Conservation (phyloP, 106 monocot genomes). For the Dioscorea dumetorum region DNA sequence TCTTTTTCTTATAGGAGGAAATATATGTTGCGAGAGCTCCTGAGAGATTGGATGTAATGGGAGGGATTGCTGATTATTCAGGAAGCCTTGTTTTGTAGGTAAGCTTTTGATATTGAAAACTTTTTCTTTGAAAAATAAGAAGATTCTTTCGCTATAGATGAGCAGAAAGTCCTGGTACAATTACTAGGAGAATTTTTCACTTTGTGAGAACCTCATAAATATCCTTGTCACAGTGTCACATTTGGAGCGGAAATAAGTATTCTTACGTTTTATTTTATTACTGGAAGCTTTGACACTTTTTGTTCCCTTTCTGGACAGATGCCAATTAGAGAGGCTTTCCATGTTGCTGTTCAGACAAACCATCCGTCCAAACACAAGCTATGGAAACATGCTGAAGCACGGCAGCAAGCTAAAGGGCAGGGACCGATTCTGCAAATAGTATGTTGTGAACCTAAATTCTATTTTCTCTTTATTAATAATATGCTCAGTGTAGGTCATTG, state of each 20-base stretch:
- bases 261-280: no score
- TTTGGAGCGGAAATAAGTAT: no score
- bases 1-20: conserved; percentile 52
- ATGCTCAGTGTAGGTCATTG: no score
- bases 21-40: conserved; percentile 95
- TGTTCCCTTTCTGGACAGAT: conserved; percentile 38
- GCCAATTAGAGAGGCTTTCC: conserved; percentile 95
- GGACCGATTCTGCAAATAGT: conserved; percentile 84
- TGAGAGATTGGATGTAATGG: conserved; percentile 98
- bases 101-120: neutral
- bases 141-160: neutral
- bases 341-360: conserved; percentile 94
- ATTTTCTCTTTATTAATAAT: neutral
- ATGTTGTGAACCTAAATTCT: conserved; percentile 11
- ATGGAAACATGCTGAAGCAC: conserved; percentile 88
- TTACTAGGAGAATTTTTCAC: no score
- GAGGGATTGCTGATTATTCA: conserved; percentile 98
- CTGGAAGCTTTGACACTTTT: no score
- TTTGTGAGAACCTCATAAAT: no score
- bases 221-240: no score
- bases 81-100: conserved; percentile 99
- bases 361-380: conserved; percentile 80
- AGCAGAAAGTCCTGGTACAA: no score
- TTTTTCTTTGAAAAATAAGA: neutral
- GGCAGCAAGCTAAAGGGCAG: conserved; percentile 65